Base-by-base conservation (phyloP, 129 eudicot genomes). In the Calendula officinalis region DNA sequence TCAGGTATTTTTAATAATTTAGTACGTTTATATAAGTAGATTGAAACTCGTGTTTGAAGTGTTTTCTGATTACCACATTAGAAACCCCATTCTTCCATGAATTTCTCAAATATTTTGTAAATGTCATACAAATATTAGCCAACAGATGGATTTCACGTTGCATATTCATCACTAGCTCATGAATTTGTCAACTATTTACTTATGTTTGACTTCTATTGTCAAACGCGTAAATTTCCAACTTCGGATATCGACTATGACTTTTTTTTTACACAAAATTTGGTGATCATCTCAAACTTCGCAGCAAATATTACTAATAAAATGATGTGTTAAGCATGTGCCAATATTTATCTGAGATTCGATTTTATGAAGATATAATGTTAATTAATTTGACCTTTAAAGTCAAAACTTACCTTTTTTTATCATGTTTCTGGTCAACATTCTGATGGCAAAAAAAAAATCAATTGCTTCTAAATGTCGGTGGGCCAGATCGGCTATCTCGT, bases 401-500 rank as follows among this genome's bases (percentile, higher is more conserved):
- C 50, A 36, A 44, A 30, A 16, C 44, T 5, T 10, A 15, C 38
- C 16, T 6, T 14, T 39, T 61, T n/a, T 16, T 22, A 22, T 62
- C 13, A 2, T 40, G 6, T 27, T 39, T 61, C 14, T 73, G 76
- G 59, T 75, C 37, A 54, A 54, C 47, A 42, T 71, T 60, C 82
- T 88, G 98, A 88, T 62, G 77, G 81, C 13, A 22, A 22, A 78
- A 78, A 73, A n/a, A 72, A 56, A 56, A 78, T 82, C 83, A 78
- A 58, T 54, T 83, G 76, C 59, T 85, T 60, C 76, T 92, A 51
- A 85, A 92, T 59, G 85, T 76, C 15, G 98, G 96, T 30, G 96
- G 98, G 3, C 91, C 95, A 11, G 86, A 88, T 50, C 79, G 96
- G 81, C 53, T 92, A 59, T 92, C 98, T 15, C 95, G 98, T 44